Evolutionary conservation across 805 yeast species (phyloP).

Genomic region (Saccharomycopsis sp.): DNA sequence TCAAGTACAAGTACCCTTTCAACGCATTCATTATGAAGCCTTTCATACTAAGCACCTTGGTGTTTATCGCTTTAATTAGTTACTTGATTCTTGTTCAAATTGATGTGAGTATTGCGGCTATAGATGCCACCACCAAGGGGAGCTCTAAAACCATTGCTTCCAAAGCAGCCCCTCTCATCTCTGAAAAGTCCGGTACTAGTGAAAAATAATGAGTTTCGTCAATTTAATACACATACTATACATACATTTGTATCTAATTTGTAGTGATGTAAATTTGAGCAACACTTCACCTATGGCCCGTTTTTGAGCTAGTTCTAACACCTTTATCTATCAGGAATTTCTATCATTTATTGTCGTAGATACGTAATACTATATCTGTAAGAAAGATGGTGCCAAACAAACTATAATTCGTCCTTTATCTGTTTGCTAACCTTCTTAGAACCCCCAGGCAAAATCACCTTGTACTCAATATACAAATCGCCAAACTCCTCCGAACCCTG

Average conservation of each 20-base stretch:
- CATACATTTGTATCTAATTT: too few relatives aligned
- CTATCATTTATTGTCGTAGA: not conserved
- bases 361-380: not conserved
- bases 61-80: constrained; percentile 53
- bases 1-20: constrained; percentile 56
- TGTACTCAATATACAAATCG: constrained; percentile 42
- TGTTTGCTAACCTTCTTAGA: constrained; percentile 15
- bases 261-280: too few relatives aligned
- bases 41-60: constrained; percentile 50
- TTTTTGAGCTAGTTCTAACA: too few relatives aligned
- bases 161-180: not conserved
- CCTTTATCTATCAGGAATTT: not conserved
- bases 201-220: not conserved
- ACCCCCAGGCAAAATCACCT: constrained; percentile 38
- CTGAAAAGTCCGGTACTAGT: not conserved
- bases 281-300: too few relatives aligned
- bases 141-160: not conserved
- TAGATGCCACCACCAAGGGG: too few relatives aligned
- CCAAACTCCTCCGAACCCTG: constrained; percentile 43
- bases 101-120: constrained; percentile 34
- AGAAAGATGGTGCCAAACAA: not conserved
- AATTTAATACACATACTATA: not conserved
- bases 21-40: constrained; percentile 58
- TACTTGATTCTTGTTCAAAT: constrained; percentile 43
- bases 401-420: constrained; percentile 10